Evolutionary conservation across 768 basidiomycete species (phyloP).

Genomic region (Serendipita indica): DNA sequence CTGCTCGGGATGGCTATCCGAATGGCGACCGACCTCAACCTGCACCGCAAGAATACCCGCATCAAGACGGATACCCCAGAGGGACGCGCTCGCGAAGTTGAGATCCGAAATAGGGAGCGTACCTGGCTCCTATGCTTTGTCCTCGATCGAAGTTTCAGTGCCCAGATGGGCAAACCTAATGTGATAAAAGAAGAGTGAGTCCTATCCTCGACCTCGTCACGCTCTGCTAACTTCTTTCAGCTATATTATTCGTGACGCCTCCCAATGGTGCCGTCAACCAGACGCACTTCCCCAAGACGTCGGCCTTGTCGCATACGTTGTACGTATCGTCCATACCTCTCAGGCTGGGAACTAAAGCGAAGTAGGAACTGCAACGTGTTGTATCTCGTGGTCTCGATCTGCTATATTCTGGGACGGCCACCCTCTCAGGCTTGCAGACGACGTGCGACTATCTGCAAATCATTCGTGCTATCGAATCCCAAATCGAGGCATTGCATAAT

Average conservation of each 20-base stretch:
- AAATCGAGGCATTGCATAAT: slow-evolving; percentile 46
- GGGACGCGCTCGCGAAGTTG: slow-evolving; percentile 58
- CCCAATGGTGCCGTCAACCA: slow-evolving; percentile 57
- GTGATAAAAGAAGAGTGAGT: slow-evolving; percentile 86
- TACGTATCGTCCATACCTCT: slow-evolving; percentile 24
- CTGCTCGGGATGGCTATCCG: slow-evolving; percentile 75
- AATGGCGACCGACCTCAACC: slow-evolving; percentile 90
- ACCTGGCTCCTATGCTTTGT: slow-evolving; percentile 84
- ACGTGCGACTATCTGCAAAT: slow-evolving; percentile 76
- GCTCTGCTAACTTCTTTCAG: slow-evolving; percentile 26
- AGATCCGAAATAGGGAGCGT: slow-evolving; percentile 87
- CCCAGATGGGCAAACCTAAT: slow-evolving; percentile 95
- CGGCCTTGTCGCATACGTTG: slow-evolving; percentile 62
- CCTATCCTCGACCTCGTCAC: background rate
- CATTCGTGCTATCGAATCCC: slow-evolving; percentile 72
- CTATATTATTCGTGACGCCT: slow-evolving; percentile 73
- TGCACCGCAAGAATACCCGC: slow-evolving; percentile 69
- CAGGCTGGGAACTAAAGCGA: slow-evolving; percentile 4
- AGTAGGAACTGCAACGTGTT: slow-evolving; percentile 74
- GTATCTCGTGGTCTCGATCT: slow-evolving; percentile 80
- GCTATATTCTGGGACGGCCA: slow-evolving; percentile 67
- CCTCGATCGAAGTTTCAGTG: slow-evolving; percentile 78
- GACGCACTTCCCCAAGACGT: slow-evolving; percentile 49
- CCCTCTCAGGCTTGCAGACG: slow-evolving; percentile 67
- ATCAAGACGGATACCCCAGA: slow-evolving; percentile 57